Base-by-base conservation (phyloP, 176 grass and related monocot genomes). In the Avena atlantica region DNA sequence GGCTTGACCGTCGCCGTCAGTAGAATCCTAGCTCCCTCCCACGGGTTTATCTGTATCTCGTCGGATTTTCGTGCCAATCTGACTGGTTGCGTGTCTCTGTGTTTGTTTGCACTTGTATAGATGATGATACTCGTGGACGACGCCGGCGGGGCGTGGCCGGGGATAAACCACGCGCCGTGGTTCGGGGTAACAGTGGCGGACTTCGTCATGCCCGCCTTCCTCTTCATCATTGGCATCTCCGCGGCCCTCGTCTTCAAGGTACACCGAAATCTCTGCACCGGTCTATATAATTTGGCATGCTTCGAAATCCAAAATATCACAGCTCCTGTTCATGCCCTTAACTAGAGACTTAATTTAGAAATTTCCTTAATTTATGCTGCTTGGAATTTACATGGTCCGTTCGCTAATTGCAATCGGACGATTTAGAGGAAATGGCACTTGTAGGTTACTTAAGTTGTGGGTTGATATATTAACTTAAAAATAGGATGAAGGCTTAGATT, bases 81-180 rank as follows among this genome's bases (percentile, higher is more conserved):
- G 27, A 59, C 67, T 49, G 17, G 5, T 55, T 49, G 13, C 3
- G 72, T 75, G 1, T 48, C 45, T 10, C 9, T 48, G 8, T 9
- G 78, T 3, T 13, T 65, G 42, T 78, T 69, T 50, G 36, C 62
- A 29, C 37, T 8, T 44, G 59, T 68, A 55, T 66, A 98, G 93
- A 86, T 96, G 81, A 96, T 98, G 96, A 95, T 98, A 89, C 86
- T 98, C 56, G 96, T 91, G 81, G 96, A 98, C 67, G 92, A 95
- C 85, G 92, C 96, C 3, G 96, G 96, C 20, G 93, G 96, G 78
- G 93, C 93, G 87, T 94, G 94, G 80, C 93, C 96, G 64, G 88
- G 88, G 62, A 98, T 98, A 70, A 98, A 98, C 68, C 96, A 98
- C 78, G 61, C 93, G 70, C 96, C 96, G 58, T 98, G 96, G 96